These are phyloP conservation scores for Nectriaceae sp. DNA, from an alignment of 2,329 filamentous ascomycete genomes.

Conservation along the genomic window DNA sequence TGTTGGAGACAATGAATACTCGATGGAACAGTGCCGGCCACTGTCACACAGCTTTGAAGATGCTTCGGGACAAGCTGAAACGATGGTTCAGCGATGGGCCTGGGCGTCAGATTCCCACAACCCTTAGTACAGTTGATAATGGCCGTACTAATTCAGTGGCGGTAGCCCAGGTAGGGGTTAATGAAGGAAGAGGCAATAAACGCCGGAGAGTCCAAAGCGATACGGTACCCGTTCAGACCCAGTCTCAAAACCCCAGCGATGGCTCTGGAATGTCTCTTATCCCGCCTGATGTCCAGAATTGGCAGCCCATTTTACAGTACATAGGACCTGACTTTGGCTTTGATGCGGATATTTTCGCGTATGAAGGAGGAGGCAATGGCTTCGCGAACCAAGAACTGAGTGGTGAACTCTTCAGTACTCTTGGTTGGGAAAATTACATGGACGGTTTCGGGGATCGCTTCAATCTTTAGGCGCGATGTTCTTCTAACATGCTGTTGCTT, in stretches of 20 bases:
- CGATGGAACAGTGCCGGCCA: neutral
- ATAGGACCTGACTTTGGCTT: conserved; percentile 12
- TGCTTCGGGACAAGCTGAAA: neutral
- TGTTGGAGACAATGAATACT: neutral
- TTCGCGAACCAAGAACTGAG: conserved; percentile 3
- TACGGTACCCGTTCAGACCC: neutral
- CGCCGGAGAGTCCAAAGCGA: neutral
- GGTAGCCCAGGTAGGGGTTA: neutral
- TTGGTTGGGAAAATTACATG: conserved; percentile 2
- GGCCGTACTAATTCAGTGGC: neutral
- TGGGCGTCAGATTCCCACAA: neutral
- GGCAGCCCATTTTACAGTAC: conserved; percentile 6
- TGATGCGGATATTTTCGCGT: conserved; percentile 1
- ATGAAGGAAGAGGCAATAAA: neutral
- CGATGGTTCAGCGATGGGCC: neutral
- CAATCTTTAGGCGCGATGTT: neutral
- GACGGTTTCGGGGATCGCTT: neutral
- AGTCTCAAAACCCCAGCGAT: neutral
- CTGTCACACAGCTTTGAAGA: neutral
- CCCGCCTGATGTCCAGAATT: neutral
- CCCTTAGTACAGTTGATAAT: neutral
- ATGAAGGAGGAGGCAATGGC: conserved; percentile 1
- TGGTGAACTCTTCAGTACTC: conserved; percentile 1
- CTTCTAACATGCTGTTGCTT: no score
- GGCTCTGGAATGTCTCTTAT: neutral